Percentiles rank a stretch among this genome's conserved stretches.
These are phyloP conservation scores for Strobilomyces confusus DNA, from an alignment of 768 basidiomycete species.

Conservation along the genomic window DNA sequence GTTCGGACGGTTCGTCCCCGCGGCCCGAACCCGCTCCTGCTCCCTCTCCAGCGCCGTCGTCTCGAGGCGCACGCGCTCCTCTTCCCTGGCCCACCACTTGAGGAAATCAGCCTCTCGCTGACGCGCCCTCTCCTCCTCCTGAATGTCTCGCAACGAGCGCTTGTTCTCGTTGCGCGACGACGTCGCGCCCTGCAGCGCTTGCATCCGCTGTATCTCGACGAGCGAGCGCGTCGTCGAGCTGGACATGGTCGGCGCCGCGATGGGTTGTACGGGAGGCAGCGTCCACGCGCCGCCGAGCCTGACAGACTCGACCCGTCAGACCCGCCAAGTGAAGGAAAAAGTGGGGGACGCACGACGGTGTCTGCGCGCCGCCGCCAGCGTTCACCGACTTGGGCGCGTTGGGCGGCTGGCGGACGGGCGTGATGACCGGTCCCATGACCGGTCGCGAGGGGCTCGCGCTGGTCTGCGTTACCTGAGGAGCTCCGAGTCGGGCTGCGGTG, in stretches of 20 bases:
- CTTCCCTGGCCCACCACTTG: slow-evolving; percentile 87
- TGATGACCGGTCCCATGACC: slow-evolving; percentile 58
- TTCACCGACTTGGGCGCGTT: slow-evolving; percentile 25
- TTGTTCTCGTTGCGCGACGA: slow-evolving; percentile 44
- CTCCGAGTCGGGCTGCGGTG: slow-evolving; percentile 10
- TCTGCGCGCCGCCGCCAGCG: slow-evolving; percentile 29
- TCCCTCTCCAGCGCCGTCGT: slow-evolving; percentile 16
- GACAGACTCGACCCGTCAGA: background rate
- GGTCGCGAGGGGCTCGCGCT: slow-evolving; percentile 28
- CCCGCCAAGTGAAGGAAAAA: background rate
- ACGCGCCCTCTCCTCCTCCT: slow-evolving; percentile 71
- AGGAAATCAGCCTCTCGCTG: slow-evolving; percentile 77
- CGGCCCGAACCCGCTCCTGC: background rate
- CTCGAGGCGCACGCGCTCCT: slow-evolving; percentile 61
- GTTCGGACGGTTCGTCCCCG: background rate
- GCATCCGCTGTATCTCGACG: slow-evolving; percentile 78
- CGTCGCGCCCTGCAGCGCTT: slow-evolving; percentile 50
- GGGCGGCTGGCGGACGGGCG: slow-evolving; percentile 48
- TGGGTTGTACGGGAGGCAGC: slow-evolving; percentile 47
- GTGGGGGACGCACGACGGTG: slow-evolving; percentile 43
- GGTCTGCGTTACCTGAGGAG: slow-evolving; percentile 22
- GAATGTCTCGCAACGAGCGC: slow-evolving; percentile 74
- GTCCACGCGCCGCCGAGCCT: slow-evolving; percentile 58
- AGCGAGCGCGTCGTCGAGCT: slow-evolving; percentile 51
- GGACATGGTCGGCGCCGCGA: slow-evolving; percentile 30